Evolutionary conservation across 768 basidiomycete genomes (phyloP), one percentile per base, ranked within the genome.

Genomic region (Serpula lacrymans): DNA sequence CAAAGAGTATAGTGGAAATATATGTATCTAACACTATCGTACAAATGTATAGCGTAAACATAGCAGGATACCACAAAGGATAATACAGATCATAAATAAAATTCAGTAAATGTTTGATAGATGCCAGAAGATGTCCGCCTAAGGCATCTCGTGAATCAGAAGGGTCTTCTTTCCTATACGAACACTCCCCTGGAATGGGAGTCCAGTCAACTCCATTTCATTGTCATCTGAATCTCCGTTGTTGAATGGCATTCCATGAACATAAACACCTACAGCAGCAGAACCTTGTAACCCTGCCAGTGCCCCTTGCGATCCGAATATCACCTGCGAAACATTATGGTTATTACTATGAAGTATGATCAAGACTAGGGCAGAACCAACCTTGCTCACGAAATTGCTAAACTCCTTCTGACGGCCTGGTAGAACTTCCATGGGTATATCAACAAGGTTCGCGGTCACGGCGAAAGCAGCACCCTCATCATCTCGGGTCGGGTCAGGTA

Each of bases 351-450:
- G 52, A 27, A 45, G n/a, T 8, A 13, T 5, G 27, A 43, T 2
- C 28, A 26, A 45, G 22, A 21, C 22, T 11, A 18, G 10, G 7
- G 46, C 49, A 8, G n/a, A 2, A 23, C 56, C 17, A 26, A 87
- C 88, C 80, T 92, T 91, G 48, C 72, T 63, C 12, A 91, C 77
- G 45, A 92, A 92, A 39, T 71, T 69, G 45, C 82, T 79, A 47
- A 92, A 89, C 52, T 84, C 76, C 46, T 72, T 78, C 58, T 88
- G 75, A 30, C 89, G 74, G 5, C 88, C 87, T 0, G 88, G 86
- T 0, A 92, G 65, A 8, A 91, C 84, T 42, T 88, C 65, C 22
- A 92, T 62, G 10, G 88, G 87, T 9, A 88, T 81, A 49, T 90
- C 84, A 2, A 73, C 69, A 34, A 91, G 74, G 48, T 71, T 70